Evolutionary conservation across 768 basidiomycete genomes (phyloP), one percentile per base, ranked within the genome.

Genomic region (Hericium erinaceus): DNA sequence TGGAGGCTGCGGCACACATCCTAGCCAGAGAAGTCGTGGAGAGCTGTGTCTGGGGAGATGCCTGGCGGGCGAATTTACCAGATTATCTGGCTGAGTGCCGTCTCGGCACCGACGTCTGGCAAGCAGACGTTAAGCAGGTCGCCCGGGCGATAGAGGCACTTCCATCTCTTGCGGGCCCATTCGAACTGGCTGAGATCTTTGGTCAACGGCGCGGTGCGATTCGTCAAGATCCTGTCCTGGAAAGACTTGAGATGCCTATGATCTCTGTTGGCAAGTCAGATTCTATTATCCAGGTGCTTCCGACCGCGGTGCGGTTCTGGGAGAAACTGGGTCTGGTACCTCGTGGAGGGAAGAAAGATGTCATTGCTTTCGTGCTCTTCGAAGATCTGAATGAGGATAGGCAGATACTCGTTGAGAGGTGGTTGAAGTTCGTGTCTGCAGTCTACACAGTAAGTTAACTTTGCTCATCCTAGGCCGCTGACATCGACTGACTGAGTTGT

Each of bases 231-330:
- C 58, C 62, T 5, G 41, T 22, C 24, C 41, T 76, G 40, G 65
- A 69, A 37, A 64, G 64, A 1, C 65, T 84, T 55, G 76, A 81
- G 8, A 66, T 77, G 1, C 87, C 89, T 0, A 74, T 80, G 72
- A 66, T 93, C 11, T 74, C 84, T 0, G 75, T 89, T 28, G 84
- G 80, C 2, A 89, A 89, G 64, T 80, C 80, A 2, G 83, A 85
- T 39, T 77, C 81, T 3, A 69, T 90, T 26, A 74, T 93, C n/a
- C 82, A 90, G 44, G 68, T 89, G 16, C 68, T 81, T 13, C 84
- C 89, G 2, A 70, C 88, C 4, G 85, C 89, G 0, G 66, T 93
- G 22, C 77, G 84, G 2, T 93, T 92, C 68, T 93, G 92, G 91
- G 85, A 89, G 63, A 93, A 91, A 67, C 76, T 92, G 12, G 89